Evolutionary conservation across 495 filamentous ascomycete species (phyloP).

Genomic region (Neurospora pannonica): DNA sequence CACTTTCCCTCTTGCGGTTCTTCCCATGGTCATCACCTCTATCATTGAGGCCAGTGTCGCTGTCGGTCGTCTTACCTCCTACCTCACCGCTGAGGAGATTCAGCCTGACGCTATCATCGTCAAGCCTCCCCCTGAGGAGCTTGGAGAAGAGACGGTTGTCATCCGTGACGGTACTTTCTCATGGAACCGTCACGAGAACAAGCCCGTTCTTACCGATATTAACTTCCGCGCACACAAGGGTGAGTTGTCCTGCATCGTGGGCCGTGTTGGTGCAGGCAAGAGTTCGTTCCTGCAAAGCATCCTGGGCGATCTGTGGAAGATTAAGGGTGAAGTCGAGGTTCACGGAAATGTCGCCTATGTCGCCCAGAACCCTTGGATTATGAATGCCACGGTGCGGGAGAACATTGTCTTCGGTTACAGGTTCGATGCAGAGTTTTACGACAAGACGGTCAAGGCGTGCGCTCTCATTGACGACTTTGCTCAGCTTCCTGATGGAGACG

Average conservation of each 20-base stretch:
- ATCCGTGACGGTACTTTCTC: slow-evolving; percentile 85
- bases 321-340: slow-evolving; percentile 72
- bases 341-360: slow-evolving; percentile 83
- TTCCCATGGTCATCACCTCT: slow-evolving; percentile 96
- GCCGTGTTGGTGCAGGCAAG: slow-evolving; percentile 91
- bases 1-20: slow-evolving; percentile 86
- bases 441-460: slow-evolving; percentile 87
- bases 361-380: slow-evolving; percentile 88
- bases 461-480: slow-evolving; percentile 87
- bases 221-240: slow-evolving; percentile 82
- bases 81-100: slow-evolving; percentile 80
- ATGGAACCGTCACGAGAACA: slow-evolving; percentile 72
- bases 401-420: slow-evolving; percentile 97
- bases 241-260: slow-evolving; percentile 86
- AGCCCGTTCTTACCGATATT: slow-evolving; percentile 53
- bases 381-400: slow-evolving; percentile 94
- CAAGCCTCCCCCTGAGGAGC: slow-evolving; percentile 55
- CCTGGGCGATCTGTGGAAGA: slow-evolving; percentile 85
- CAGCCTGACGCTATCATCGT: slow-evolving; percentile 71
- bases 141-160: slow-evolving; percentile 74
- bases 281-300: slow-evolving; percentile 83
- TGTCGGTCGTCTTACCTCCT: slow-evolving; percentile 74
- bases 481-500: slow-evolving; percentile 88
- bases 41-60: slow-evolving; percentile 96
- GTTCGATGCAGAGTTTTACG: slow-evolving; percentile 92